Percentiles rank a stretch among this genome's conserved stretches.
phyloP scores from a whole-genome alignment of 139 green algal genomes.

The Asterochloris sp. region DNA sequence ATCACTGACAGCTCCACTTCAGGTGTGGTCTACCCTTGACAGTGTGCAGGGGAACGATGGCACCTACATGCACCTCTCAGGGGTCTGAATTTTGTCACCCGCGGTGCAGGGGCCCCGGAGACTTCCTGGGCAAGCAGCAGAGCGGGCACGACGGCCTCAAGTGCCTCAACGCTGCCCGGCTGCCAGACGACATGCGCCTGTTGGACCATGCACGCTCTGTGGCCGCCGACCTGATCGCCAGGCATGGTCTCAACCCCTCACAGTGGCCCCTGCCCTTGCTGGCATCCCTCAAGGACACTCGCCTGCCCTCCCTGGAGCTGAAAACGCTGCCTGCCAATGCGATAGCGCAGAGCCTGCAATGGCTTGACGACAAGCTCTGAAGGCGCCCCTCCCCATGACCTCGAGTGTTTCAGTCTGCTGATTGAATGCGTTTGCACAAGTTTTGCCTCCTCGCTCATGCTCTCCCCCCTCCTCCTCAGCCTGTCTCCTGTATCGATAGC shows the following conservation, averaged over 20 bases:
- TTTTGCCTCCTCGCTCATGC: no score
- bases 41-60: no score
- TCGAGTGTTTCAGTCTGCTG: no score
- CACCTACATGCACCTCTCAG: no score
- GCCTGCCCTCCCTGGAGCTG: constrained; percentile 20
- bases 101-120: constrained; percentile 48
- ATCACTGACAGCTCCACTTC: no score
- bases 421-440: no score
- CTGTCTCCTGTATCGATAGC: no score
- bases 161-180: constrained; percentile 19
- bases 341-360: background rate
- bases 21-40: no score
- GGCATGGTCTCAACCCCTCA: background rate
- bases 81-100: no score
- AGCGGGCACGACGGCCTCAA: constrained; percentile 32
- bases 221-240: constrained; percentile 38
- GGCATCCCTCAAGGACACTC: constrained; percentile 9
- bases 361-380: no score
- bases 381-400: no score
- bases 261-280: constrained; percentile 22
- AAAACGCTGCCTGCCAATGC: background rate
- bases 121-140: constrained; percentile 70
- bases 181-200: constrained; percentile 34
- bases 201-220: constrained; percentile 48
- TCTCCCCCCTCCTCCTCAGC: no score